phyloP scores from a whole-genome alignment of 495 filamentous ascomycete species.

The Penicillium chermesinum region DNA sequence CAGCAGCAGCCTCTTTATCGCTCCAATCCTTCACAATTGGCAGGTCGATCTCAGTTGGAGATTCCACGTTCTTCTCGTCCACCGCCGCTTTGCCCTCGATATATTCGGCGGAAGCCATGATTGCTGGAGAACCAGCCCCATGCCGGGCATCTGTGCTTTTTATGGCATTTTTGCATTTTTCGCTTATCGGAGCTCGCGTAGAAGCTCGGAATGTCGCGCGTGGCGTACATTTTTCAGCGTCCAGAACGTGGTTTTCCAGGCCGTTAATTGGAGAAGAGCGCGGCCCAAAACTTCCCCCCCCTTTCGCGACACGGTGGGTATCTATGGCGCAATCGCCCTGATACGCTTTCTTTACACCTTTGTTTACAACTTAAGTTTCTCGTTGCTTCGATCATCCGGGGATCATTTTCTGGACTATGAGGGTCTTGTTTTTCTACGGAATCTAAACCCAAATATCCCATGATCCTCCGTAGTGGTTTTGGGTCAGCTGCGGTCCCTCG shows the following conservation, averaged over 20 bases:
- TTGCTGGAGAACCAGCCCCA: background rate
- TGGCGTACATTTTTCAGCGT: no score
- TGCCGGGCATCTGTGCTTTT: no score
- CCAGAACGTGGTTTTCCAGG: no score
- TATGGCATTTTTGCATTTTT: no score
- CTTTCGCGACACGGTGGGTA: constrained; percentile 19
- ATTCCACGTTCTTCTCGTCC: constrained; percentile 8
- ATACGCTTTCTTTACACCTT: constrained; percentile 1
- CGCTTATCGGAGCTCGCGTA: constrained; percentile 8
- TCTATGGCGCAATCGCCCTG: constrained; percentile 22
- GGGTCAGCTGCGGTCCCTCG: constrained; percentile 51
- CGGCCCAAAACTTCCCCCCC: constrained; percentile 1
- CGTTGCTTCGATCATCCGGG: no score
- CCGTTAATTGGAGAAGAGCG: background rate
- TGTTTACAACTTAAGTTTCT: no score
- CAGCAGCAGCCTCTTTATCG: constrained; percentile 21
- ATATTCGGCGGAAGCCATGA: constrained; percentile 1
- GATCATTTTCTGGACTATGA: no score
- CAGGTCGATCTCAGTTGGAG: constrained; percentile 14
- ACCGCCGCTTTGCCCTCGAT: constrained; percentile 8
- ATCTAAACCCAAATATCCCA: constrained; percentile 35
- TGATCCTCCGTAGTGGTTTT: constrained; percentile 26
- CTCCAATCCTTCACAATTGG: constrained; percentile 31
- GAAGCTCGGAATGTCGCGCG: no score
- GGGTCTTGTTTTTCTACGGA: no score